Evolutionary conservation across 2,329 filamentous ascomycete genomes (phyloP), one percentile per base, ranked within the genome.

Genomic region (Ceratocystis cubensis): DNA sequence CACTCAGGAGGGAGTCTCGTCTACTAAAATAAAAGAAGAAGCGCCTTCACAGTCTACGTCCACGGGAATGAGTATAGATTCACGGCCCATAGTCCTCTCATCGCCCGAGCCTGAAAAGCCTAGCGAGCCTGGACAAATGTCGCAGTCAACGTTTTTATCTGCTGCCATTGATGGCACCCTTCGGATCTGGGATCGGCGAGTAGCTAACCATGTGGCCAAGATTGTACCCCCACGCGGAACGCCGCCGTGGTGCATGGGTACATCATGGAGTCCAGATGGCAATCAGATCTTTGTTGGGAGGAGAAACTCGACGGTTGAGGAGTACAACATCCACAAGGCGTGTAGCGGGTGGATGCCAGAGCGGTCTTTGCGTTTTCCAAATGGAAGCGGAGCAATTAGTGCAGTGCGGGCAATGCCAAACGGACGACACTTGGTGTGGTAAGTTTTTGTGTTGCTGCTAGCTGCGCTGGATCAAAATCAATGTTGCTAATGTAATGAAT

Each of bases 221-320:
- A 93, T 97, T 66, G 80, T 81, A 1, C 89, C 88, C 20, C 81
- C 86, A 10, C 83, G 85, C 10, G 85, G 86, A 20, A 89, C 91
- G 0, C 93, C 94, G 0, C 94, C 93, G 0, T 99, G 93, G 93
- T 97, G 93, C 75, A 96, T 96, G 86, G 92, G 90, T 70, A 91
- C 91, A 0, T 96, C 91, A 77, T 99, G 94, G 94, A 93, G 88
- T 65, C 91, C 91, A 0, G 89, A 96, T 74, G 94, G 94, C 15
- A 97, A 97, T 76, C 91, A 85, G 75, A 92, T 99, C 71, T 99
- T 96, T 76, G 92, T 89, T 0, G 94, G 94, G 0, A 82, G 94
- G 33, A 82, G 94, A 67, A 97, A 97, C 75, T 84, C 91, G 64
- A 95, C 91, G 0, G 94, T 99, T 0, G 94, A 99, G 71, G 94